Evolutionary conservation across 129 eudicot genomes (phyloP).

Genomic region (Pittosporum tobira): DNA sequence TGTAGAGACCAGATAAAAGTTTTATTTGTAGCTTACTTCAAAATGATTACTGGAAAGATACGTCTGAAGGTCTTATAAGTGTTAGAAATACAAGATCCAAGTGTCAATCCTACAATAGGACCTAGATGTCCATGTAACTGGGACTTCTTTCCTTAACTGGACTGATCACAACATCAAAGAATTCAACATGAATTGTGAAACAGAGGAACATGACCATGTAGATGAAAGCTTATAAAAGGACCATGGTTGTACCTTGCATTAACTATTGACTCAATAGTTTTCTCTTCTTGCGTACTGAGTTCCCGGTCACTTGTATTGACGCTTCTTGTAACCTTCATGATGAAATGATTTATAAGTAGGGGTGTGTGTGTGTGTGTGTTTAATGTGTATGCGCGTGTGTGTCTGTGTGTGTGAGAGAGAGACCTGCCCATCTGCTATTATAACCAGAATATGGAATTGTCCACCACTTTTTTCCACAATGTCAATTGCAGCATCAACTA

Average conservation of each 20-base stretch:
- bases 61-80: no score
- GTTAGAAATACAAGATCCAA: not conserved
- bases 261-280: constrained; percentile 58
- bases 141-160: not conserved
- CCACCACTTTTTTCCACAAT: constrained; percentile 80
- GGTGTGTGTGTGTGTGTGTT: constrained; percentile 6
- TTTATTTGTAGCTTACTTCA: no score
- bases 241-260: constrained; percentile 44
- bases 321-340: constrained; percentile 62
- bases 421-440: constrained; percentile 82
- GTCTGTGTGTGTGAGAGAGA: constrained; percentile 3
- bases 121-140: not conserved
- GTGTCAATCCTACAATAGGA: not conserved
- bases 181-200: not conserved
- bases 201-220: constrained; percentile 2
- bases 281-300: constrained; percentile 54
- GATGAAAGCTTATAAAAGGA: constrained; percentile 7
- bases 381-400: no score
- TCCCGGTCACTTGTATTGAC: constrained; percentile 38
- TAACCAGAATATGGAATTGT: constrained; percentile 65
- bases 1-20: no score
- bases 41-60: no score
- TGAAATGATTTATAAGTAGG: constrained; percentile 6
- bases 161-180: not conserved
- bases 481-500: constrained; percentile 57